These are phyloP conservation scores for Grigorovia yakushimaensis DNA, from an alignment of 805 yeast genomes.

Conservation along the genomic window DNA sequence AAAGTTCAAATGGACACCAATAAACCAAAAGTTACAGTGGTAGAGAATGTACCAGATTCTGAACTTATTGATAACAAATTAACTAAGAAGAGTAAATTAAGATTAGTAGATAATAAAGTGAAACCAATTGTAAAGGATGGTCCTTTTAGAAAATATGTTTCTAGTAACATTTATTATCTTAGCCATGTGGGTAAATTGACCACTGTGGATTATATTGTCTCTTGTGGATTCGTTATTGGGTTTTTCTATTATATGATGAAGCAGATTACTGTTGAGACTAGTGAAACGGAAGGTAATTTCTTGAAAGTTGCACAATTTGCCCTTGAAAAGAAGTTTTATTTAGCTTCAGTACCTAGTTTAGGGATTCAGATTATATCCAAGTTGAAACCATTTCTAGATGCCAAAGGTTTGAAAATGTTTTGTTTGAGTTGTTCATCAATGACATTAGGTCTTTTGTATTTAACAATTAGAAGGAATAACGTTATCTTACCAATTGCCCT, in stretches of 20 bases:
- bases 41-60: background rate
- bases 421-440: constrained; percentile 1
- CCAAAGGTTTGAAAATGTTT: constrained; percentile 8
- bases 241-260: background rate
- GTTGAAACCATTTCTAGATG: background rate
- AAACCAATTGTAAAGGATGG: constrained; percentile 1
- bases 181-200: constrained; percentile 8
- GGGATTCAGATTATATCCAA: constrained; percentile 14
- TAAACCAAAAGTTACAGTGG: background rate
- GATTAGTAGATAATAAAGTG: background rate
- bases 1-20: too few species aligned
- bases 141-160: constrained; percentile 9
- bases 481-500: constrained; percentile 30
- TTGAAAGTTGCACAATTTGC: constrained; percentile 1
- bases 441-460: constrained; percentile 11
- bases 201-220: constrained; percentile 4
- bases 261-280: background rate
- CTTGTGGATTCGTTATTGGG: background rate
- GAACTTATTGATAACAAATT: background rate
- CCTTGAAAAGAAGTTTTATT: constrained; percentile 10
- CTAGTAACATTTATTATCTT: constrained; percentile 8
- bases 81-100: background rate
- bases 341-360: constrained; percentile 15
- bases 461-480: constrained; percentile 13
- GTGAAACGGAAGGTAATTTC: background rate